These are phyloP conservation scores for Besnoitia besnoiti DNA, from an alignment of 169 alveolate genomes.

Conservation along the genomic window DNA sequence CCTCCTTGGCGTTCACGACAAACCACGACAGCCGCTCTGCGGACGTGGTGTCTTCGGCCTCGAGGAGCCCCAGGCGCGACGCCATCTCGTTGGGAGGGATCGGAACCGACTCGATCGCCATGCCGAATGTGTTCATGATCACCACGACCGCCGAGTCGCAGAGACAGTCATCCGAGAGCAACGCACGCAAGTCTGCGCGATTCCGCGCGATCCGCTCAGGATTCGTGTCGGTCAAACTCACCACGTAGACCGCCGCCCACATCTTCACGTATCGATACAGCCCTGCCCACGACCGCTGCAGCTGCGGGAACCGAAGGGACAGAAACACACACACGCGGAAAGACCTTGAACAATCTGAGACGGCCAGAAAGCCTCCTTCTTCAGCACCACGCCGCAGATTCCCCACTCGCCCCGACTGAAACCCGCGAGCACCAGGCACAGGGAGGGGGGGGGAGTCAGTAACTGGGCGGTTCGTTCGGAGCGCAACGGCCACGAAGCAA, in stretches of 20 bases:
- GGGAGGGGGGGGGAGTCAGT: no score
- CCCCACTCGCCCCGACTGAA: no score
- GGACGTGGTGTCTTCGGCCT: not conserved
- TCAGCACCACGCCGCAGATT: no score
- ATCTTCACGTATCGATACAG: conserved; percentile 33
- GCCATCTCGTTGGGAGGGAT: not conserved
- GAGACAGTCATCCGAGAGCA: conserved; percentile 30
- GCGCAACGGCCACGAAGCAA: no score
- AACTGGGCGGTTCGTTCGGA: no score
- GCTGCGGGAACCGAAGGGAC: conserved; percentile 16
- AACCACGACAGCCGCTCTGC: conserved; percentile 9
- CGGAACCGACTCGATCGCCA: not conserved
- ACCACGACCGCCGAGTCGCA: conserved; percentile 25
- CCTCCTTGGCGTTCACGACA: conserved; percentile 37
- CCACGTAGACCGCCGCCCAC: conserved; percentile 48
- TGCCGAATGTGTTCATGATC: conserved; percentile 44
- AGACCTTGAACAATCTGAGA: no score
- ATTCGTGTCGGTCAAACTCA: conserved; percentile 8
- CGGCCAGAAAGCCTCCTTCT: no score
- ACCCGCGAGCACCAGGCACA: no score
- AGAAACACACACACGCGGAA: no score
- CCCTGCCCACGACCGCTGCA: conserved; percentile 37
- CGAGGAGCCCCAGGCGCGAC: not conserved
- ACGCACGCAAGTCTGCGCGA: not conserved
- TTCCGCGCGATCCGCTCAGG: conserved; percentile 19